Evolutionary conservation across 352 stramenopile species (phyloP).

Genomic region (Pythium myriotylum): DNA sequence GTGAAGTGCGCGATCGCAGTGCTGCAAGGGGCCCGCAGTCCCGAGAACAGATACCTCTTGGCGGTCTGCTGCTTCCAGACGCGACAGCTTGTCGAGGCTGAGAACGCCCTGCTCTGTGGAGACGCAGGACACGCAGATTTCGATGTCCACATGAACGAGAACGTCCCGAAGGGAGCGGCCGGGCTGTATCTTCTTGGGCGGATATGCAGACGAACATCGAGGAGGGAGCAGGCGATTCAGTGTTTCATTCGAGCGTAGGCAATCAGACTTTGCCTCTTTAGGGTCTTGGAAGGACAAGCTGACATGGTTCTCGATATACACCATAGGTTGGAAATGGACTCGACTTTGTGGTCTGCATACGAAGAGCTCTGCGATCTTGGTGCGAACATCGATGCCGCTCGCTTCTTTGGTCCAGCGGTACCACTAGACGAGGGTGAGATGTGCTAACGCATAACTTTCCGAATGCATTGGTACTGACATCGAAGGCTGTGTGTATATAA

Average conservation of each 20-base stretch:
- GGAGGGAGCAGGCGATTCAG: slow-evolving; percentile 87
- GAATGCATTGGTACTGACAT: neutral
- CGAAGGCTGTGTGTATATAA: neutral
- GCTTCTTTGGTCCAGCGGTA: slow-evolving; percentile 63
- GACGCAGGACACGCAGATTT: slow-evolving; percentile 26
- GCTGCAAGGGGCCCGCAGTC: slow-evolving; percentile 39
- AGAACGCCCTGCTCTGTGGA: slow-evolving; percentile 87
- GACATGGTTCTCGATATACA: too few relatives aligned
- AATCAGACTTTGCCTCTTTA: neutral
- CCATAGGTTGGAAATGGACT: slow-evolving; percentile 91
- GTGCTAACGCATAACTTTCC: neutral
- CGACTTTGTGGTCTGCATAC: slow-evolving; percentile 92
- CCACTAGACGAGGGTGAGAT: slow-evolving; percentile 27
- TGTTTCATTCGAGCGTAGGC: slow-evolving; percentile 89
- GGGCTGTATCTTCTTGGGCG: slow-evolving; percentile 92
- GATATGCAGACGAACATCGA: slow-evolving; percentile 89
- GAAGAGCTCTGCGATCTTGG: slow-evolving; percentile 94
- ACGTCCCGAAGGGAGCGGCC: slow-evolving; percentile 85
- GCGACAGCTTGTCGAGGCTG: slow-evolving; percentile 79
- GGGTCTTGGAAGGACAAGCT: too few relatives aligned
- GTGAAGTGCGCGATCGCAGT: slow-evolving; percentile 54
- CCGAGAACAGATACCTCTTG: slow-evolving; percentile 71
- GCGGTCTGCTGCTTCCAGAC: slow-evolving; percentile 76
- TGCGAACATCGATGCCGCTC: slow-evolving; percentile 57
- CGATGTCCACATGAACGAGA: slow-evolving; percentile 34